Conservation (phyloP, 352 stramenopile species). For the Globisporangium paroecandrum region DNA sequence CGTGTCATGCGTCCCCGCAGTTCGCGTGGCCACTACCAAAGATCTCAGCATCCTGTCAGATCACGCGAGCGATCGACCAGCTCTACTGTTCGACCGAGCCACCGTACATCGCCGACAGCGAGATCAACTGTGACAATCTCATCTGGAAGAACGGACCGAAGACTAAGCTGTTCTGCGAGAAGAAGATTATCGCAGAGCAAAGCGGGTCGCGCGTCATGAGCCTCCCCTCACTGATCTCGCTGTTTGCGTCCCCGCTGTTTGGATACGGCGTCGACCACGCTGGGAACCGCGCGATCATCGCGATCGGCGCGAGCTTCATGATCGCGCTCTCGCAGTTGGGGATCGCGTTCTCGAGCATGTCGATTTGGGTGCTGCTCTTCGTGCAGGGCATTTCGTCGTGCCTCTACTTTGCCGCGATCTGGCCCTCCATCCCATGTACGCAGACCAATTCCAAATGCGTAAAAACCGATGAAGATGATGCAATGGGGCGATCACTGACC, state of each 20-base stretch:
- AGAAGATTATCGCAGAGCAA: conserved; percentile 40
- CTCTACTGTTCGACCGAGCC: conserved; percentile 25
- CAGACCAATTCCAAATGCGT: background rate
- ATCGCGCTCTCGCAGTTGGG: conserved; percentile 65
- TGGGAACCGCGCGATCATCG: conserved; percentile 53
- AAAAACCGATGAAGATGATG: background rate
- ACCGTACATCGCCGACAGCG: conserved; percentile 38
- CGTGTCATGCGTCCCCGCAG: conserved; percentile 33
- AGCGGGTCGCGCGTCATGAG: conserved; percentile 59
- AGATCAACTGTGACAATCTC: conserved; percentile 45
- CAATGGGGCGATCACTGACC: background rate
- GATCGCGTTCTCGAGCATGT: conserved; percentile 40
- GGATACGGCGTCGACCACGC: conserved; percentile 72
- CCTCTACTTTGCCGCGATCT: conserved; percentile 78
- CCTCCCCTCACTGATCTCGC: conserved; percentile 76
- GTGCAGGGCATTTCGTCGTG: conserved; percentile 76
- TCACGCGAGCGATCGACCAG: conserved; percentile 32
- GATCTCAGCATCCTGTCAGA: conserved; percentile 31
- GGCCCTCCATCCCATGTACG: conserved; percentile 75
- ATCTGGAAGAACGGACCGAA: conserved; percentile 37
- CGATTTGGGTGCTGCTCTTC: conserved; percentile 61
- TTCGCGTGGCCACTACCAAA: conserved; percentile 42
- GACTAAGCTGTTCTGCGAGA: conserved; percentile 31
- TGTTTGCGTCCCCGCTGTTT: conserved; percentile 65
- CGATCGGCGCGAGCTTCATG: conserved; percentile 39